Conservation (phyloP, 495 filamentous ascomycete species). For the Thozetella sp. region DNA sequence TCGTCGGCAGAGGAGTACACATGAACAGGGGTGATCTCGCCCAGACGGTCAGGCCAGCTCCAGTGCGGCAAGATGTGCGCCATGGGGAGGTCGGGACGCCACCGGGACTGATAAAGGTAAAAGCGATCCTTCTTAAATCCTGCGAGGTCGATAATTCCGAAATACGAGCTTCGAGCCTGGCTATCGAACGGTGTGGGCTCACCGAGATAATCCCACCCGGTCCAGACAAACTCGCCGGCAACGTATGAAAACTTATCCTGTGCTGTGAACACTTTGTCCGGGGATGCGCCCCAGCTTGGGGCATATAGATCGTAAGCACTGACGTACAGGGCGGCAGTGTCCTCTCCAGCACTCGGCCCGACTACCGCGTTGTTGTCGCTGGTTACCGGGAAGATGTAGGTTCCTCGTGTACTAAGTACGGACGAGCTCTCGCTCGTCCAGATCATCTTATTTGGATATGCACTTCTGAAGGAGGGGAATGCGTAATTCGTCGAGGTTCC, state of each 20-base stretch:
- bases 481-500: conserved; percentile 23
- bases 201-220: conserved; percentile 51
- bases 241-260: conserved; percentile 46
- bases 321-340: conserved; percentile 26
- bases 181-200: conserved; percentile 47
- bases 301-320: conserved; percentile 51
- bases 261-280: conserved; percentile 47
- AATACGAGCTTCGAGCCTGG: conserved; percentile 44
- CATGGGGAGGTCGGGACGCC: conserved; percentile 37
- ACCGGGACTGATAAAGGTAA: conserved; percentile 48
- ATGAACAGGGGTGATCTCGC: conserved; percentile 48
- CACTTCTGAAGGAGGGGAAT: conserved; percentile 33
- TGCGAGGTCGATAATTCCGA: conserved; percentile 50
- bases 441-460: conserved; percentile 45
- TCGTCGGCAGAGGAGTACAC: conserved; percentile 47
- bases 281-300: conserved; percentile 36
- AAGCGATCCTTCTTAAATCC: conserved; percentile 53
- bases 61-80: conserved; percentile 53
- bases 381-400: conserved; percentile 52
- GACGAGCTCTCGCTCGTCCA: conserved; percentile 44
- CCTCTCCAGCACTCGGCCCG: conserved; percentile 17
- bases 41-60: conserved; percentile 48
- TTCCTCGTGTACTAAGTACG: conserved; percentile 42
- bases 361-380: conserved; percentile 27
- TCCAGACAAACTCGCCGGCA: conserved; percentile 53